Evolutionary conservation across 768 basidiomycete genomes (phyloP).

Genomic region (Trametes villosa): DNA sequence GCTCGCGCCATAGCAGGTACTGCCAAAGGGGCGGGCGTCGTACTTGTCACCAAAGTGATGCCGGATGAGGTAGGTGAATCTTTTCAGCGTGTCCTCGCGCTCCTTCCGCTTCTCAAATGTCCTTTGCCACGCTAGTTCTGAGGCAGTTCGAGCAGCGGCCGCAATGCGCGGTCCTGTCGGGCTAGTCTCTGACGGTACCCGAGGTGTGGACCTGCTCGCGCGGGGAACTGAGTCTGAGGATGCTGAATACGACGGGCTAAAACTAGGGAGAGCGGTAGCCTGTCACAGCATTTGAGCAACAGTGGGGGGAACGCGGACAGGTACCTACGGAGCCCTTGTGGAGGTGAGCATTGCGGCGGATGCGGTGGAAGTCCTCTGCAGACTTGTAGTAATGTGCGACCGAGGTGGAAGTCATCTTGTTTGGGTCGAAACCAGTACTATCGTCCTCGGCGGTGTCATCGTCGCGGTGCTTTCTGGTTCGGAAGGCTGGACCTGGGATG

Average conservation of each 20-base stretch:
- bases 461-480: background rate
- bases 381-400: background rate
- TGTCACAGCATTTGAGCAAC: too few species aligned
- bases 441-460: background rate
- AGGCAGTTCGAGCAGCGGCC: background rate
- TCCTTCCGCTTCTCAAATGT: background rate
- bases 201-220: too few species aligned
- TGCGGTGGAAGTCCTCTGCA: background rate
- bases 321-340: background rate
- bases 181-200: too few species aligned
- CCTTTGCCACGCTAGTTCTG: background rate
- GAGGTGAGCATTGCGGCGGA: background rate
- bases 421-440: background rate
- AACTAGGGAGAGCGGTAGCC: too few species aligned
- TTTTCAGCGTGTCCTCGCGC: background rate
- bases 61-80: background rate
- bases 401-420: background rate
- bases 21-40: slow-evolving; percentile 50
- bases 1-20: slow-evolving; percentile 52
- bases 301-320: too few species aligned
- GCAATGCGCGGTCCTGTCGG: background rate
- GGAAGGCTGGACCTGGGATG: too few species aligned
- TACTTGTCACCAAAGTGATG: slow-evolving; percentile 27
- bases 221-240: too few species aligned
- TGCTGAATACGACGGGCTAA: too few species aligned